These are phyloP conservation scores for Populus tremula DNA, from an alignment of 345 rosid species.

Conservation along the genomic window DNA sequence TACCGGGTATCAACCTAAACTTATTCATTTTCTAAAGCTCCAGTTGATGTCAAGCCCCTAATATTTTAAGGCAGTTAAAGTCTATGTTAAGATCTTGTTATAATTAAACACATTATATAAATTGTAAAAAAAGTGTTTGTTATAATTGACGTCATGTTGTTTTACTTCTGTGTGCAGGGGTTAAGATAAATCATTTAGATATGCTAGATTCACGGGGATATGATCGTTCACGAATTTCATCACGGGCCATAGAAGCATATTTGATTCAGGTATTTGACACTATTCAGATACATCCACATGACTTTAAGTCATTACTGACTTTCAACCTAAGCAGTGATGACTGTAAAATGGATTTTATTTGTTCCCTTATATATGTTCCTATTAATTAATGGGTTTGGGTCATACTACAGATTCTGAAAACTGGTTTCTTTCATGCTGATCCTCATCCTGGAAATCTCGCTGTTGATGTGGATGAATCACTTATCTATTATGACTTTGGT, in stretches of 20 bases:
- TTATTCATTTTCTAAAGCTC: constrained; percentile 15
- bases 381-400: too few relatives aligned
- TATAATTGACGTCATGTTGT: not conserved
- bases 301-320: not conserved
- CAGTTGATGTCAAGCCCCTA: not conserved
- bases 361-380: not conserved
- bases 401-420: constrained; percentile 64
- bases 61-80: not conserved
- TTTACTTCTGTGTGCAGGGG: constrained; percentile 42
- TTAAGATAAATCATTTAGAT: constrained; percentile 67
- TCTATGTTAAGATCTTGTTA: not conserved
- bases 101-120: not conserved
- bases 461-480: constrained; percentile 69
- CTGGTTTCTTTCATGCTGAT: constrained; percentile 98
- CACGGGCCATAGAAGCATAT: constrained; percentile 84
- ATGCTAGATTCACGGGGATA: constrained; percentile 58
- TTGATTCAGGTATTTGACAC: constrained; percentile 72
- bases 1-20: constrained; percentile 66
- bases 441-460: constrained; percentile 99
- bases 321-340: too few relatives aligned
- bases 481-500: constrained; percentile 94
- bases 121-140: not conserved
- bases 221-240: constrained; percentile 71
- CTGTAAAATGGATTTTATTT: not conserved
- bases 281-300: not conserved